A percentile compares a stretch with the other conserved stretches of the same genome.
Evolutionary conservation across 2,329 filamentous ascomycete species (phyloP).

Genomic region (Colletotrichum chlorophyti): DNA sequence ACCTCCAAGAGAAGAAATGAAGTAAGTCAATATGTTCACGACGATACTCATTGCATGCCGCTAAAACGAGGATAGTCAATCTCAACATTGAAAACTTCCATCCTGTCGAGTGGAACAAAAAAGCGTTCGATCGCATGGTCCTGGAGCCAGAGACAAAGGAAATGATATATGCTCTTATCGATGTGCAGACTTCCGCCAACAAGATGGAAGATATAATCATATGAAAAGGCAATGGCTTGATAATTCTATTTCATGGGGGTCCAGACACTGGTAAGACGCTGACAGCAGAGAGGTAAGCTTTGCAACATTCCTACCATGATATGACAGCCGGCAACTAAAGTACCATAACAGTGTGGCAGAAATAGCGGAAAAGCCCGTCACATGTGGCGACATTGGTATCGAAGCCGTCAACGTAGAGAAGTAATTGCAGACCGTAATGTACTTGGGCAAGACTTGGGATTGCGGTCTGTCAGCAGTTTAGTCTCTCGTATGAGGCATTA

Average conservation of each 20-base stretch:
- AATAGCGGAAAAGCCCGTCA: slow-evolving; percentile 41
- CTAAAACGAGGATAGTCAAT: background rate
- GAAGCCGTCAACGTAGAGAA: slow-evolving; percentile 36
- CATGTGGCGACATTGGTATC: slow-evolving; percentile 44
- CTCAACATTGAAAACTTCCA: background rate
- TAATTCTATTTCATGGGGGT: slow-evolving; percentile 41
- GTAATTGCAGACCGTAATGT: slow-evolving; percentile 39
- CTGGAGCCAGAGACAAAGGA: slow-evolving; percentile 33
- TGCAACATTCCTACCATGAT: background rate
- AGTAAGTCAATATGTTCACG: background rate
- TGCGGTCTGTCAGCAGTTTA: slow-evolving; percentile 32
- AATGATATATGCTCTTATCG: slow-evolving; percentile 38
- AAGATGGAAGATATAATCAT: slow-evolving; percentile 39
- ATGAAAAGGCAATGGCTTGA: slow-evolving; percentile 42
- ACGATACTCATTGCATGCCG: background rate
- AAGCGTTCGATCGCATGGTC: slow-evolving; percentile 29
- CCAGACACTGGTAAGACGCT: slow-evolving; percentile 45
- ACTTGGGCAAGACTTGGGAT: slow-evolving; percentile 40
- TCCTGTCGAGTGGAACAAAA: slow-evolving; percentile 23
- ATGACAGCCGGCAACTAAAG: background rate
- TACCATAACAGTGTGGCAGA: slow-evolving; percentile 38
- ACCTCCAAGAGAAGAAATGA: slow-evolving; percentile 3
- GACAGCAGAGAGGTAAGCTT: slow-evolving; percentile 39
- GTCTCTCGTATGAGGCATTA: background rate
- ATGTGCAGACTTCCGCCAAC: slow-evolving; percentile 28